Evolutionary conservation across 2,329 filamentous ascomycete species (phyloP).

Genomic region (Cyclaneusma minus): DNA sequence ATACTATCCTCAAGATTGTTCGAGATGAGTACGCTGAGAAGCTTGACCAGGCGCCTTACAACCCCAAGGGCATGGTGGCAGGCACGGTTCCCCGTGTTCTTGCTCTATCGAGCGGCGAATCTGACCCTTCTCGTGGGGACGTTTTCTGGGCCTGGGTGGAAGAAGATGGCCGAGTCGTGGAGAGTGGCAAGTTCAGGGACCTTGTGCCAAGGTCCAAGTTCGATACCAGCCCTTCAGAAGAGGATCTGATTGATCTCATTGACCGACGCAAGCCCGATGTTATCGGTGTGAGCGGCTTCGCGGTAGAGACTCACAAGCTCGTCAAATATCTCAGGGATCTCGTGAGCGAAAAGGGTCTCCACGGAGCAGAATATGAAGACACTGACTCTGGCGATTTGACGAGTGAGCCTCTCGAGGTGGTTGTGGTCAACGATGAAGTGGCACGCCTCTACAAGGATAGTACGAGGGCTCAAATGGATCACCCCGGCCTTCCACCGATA

Average conservation of each 20-base stretch:
- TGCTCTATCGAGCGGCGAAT: slow-evolving; percentile 72
- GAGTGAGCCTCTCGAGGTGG: slow-evolving; percentile 68
- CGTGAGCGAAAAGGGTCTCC: slow-evolving; percentile 61
- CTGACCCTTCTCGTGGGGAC: slow-evolving; percentile 53
- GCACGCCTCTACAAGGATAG: slow-evolving; percentile 94
- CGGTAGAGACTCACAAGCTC: slow-evolving; percentile 71
- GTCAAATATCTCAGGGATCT: slow-evolving; percentile 69
- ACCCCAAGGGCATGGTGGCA: slow-evolving; percentile 80
- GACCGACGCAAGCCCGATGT: slow-evolving; percentile 75
- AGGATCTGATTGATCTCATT: slow-evolving; percentile 66
- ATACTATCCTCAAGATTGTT: slow-evolving; percentile 74
- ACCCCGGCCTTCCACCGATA: slow-evolving; percentile 64
- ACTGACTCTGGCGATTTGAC: slow-evolving; percentile 59
- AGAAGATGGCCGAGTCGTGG: slow-evolving; percentile 76
- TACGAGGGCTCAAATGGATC: slow-evolving; percentile 60
- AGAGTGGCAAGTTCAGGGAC: slow-evolving; percentile 74
- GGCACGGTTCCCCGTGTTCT: slow-evolving; percentile 81
- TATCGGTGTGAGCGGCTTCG: slow-evolving; percentile 76
- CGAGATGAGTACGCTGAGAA: slow-evolving; percentile 80
- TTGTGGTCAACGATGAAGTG: slow-evolving; percentile 92
- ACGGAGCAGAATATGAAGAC: slow-evolving; percentile 70
- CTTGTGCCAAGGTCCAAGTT: slow-evolving; percentile 54
- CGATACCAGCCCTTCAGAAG: no score
- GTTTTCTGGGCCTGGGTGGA: slow-evolving; percentile 87
- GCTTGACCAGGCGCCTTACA: slow-evolving; percentile 90